Conservation (phyloP, 2,329 filamentous ascomycete species). For the Colletotrichum salicis region DNA sequence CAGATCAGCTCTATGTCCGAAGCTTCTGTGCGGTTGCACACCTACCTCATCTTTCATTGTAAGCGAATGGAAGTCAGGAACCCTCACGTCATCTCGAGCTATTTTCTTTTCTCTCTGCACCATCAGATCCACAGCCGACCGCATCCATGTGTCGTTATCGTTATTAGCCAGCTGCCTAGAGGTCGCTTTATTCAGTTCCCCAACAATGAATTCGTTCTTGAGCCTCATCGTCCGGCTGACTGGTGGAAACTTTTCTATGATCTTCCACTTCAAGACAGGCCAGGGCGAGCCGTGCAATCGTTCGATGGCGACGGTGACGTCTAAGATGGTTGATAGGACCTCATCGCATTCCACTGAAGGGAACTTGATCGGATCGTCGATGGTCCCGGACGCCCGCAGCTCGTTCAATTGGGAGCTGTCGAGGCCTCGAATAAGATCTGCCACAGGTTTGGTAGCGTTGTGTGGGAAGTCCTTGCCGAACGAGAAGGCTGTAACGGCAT, state of each 20-base stretch:
- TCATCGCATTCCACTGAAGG: slow-evolving; percentile 6
- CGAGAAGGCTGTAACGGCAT: slow-evolving; percentile 44
- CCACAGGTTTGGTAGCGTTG: slow-evolving; percentile 11
- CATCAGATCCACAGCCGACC: slow-evolving; percentile 30
- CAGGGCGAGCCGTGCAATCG: neutral
- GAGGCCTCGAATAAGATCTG: neutral
- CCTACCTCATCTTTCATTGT: slow-evolving; percentile 28
- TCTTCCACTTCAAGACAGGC: slow-evolving; percentile 8
- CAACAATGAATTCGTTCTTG: neutral
- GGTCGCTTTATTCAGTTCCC: slow-evolving; percentile 14
- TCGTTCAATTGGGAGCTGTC: neutral
- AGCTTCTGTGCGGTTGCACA: fast-evolving
- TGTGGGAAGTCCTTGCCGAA: slow-evolving; percentile 39
- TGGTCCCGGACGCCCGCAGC: neutral
- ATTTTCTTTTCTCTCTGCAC: slow-evolving; percentile 26
- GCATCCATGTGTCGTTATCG: slow-evolving; percentile 6
- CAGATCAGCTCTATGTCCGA: neutral
- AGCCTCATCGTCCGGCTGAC: slow-evolving; percentile 4
- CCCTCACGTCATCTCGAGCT: slow-evolving; percentile 16
- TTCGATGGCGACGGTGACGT: slow-evolving; percentile 18
- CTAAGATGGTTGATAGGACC: neutral
- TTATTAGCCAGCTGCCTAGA: neutral
- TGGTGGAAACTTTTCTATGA: slow-evolving; percentile 14
- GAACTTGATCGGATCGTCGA: slow-evolving; percentile 1
- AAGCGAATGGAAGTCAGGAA: slow-evolving; percentile 1